Base-by-base conservation (phyloP, 208 protist species). In the Acanthamoeba healyi region DNA sequence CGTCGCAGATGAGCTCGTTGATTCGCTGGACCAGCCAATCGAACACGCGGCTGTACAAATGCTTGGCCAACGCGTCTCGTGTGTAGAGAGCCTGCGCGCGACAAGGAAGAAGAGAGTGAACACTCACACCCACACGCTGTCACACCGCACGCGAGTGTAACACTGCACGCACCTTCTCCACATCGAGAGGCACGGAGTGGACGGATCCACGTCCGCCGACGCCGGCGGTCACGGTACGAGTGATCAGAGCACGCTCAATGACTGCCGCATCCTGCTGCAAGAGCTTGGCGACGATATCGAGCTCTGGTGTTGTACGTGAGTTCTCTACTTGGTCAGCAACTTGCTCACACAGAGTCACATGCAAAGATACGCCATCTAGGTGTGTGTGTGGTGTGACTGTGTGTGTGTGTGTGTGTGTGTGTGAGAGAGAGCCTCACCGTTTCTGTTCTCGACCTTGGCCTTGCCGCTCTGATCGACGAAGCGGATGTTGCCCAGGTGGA, bases 11-110 rank as follows among this genome's bases (percentile, higher is more conserved):
- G 4, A 97, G 97, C 70, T 96, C 94, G 96, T 99, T 99, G 54
- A 99, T 98, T n/a, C 94, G 95, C 32, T 95, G 89, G n/a, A 99
- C 98, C 9, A 99, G 95, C 97, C 98, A 99, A 94, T 99, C 98
- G 94, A 99, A 99, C 56, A 99, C 79, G 51, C 96, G 95, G 61
- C 98, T 96, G 95, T 99, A 99, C 7, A 99, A 67, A 22, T 97
- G 95, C 95, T 99, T 97, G 5, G 95, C 54, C 10, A 98, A 56
- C 7, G 97, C 95, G 92, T 98, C 97, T 24, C 95, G 88, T 4
- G 95, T 95, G 58, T 94, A 94, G 9, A 94, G n/a, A 12, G 95
- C 95, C 89, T 94, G 34, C 29, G 56, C 9, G 36, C 92, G 38
- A 87, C 29, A 92, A 22, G 38, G 63, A 6, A 34, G 63, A 14